Percentiles rank a stretch among this genome's conserved stretches.
Conservation (phyloP, 176 grass and related monocot genomes). For the Lolium rigidum region DNA sequence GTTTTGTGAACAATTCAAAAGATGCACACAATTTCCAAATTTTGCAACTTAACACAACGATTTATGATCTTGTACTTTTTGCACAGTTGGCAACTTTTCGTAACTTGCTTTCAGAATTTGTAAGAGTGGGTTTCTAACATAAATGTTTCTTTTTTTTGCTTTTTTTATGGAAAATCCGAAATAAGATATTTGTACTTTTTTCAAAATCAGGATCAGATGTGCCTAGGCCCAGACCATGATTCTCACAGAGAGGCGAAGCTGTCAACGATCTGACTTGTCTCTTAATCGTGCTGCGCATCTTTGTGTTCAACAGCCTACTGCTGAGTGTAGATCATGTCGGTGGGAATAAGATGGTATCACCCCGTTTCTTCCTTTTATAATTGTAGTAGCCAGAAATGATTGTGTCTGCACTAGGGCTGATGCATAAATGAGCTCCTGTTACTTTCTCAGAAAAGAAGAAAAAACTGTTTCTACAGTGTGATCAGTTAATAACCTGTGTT, state of each 20-base stretch:
- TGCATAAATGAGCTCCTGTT: neutral
- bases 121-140: neutral
- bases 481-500: neutral
- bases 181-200: too few species aligned
- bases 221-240: too few species aligned
- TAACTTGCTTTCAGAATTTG: neutral
- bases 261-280: neutral
- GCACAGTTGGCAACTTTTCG: neutral
- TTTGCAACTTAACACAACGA: neutral
- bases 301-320: neutral
- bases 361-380: neutral
- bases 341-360: neutral
- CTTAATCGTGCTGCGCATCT: conserved; percentile 4
- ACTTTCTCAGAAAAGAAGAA: neutral
- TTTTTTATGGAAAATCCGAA: too few species aligned
- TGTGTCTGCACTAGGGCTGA: neutral
- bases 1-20: neutral
- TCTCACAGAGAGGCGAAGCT: neutral
- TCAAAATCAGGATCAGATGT: too few species aligned
- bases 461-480: neutral
- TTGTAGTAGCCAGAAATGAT: neutral
- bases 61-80: neutral
- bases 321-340: neutral
- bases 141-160: neutral
- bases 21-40: neutral